Conservation (phyloP, 192 early-diverging fungal genomes). For the Coemansia sp. region DNA sequence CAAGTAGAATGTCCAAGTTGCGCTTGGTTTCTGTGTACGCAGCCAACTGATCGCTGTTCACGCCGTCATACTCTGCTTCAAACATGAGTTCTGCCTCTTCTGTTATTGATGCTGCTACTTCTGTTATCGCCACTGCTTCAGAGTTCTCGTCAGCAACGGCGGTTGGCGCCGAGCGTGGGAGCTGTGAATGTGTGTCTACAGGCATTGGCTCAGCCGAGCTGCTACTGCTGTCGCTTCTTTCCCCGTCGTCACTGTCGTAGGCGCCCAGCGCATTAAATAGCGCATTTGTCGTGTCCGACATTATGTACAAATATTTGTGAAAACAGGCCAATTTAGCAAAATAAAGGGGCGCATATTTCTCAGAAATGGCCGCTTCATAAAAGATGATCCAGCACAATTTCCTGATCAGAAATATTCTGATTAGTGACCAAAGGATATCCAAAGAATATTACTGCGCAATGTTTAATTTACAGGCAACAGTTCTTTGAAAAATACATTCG, state of each 20-base stretch:
- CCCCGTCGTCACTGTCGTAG: slow-evolving; percentile 35
- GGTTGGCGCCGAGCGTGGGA: too few species aligned
- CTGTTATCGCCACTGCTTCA: neutral
- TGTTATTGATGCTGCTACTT: neutral
- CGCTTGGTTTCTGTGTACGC: slow-evolving; percentile 24
- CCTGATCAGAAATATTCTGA: neutral
- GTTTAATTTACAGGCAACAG: neutral
- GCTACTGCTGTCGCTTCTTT: slow-evolving; percentile 16
- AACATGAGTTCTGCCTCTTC: neutral
- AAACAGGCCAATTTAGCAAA: neutral
- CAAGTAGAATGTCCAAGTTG: slow-evolving; percentile 30
- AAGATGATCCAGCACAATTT: neutral
- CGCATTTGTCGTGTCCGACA: slow-evolving; percentile 31
- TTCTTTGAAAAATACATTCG: neutral
- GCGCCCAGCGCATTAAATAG: slow-evolving; percentile 39
- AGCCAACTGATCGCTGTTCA: slow-evolving; percentile 5
- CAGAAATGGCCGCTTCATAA: neutral
- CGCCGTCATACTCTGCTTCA: neutral
- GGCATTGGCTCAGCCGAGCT: neutral
- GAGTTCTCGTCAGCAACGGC: too few species aligned
- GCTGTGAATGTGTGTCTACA: neutral
- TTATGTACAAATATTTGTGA: slow-evolving; percentile 1
- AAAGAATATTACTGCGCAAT: neutral
- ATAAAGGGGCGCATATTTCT: neutral
- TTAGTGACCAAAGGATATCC: neutral